phyloP scores from a whole-genome alignment of 2,329 filamentous ascomycete genomes.

The Stachybotrys elegans region DNA sequence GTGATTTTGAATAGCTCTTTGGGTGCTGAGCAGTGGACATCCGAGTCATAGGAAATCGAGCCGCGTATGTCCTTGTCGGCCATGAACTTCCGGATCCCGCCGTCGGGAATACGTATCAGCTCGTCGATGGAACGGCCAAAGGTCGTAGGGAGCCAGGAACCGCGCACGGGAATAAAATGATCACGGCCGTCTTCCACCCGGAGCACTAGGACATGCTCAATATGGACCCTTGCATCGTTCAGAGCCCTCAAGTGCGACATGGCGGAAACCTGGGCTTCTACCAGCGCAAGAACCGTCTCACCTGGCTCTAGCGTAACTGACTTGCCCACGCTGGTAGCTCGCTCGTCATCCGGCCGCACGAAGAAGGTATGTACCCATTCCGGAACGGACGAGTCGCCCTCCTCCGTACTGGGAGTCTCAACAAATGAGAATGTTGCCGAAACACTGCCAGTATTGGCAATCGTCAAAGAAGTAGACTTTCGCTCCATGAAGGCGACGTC shows the following conservation, averaged over 20 bases:
- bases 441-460: slow-evolving; percentile 89
- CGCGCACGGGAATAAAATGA: slow-evolving; percentile 82
- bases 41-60: slow-evolving; percentile 49
- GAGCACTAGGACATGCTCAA: slow-evolving; percentile 87
- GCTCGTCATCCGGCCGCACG: slow-evolving; percentile 34
- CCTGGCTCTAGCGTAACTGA: slow-evolving; percentile 75
- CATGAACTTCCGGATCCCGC: slow-evolving; percentile 61
- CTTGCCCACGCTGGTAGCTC: slow-evolving; percentile 25
- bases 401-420: slow-evolving; percentile 55
- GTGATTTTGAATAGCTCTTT: slow-evolving; percentile 87
- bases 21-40: slow-evolving; percentile 73
- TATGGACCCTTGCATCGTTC: slow-evolving; percentile 58
- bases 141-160: slow-evolving; percentile 72
- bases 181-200: slow-evolving; percentile 80
- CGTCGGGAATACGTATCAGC: slow-evolving; percentile 77
- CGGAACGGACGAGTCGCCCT: slow-evolving; percentile 36
- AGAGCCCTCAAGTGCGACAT: slow-evolving; percentile 61
- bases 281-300: slow-evolving; percentile 66
- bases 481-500: slow-evolving; percentile 63
- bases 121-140: slow-evolving; percentile 86
- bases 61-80: slow-evolving; percentile 32
- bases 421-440: slow-evolving; percentile 76
- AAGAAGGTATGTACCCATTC: slow-evolving; percentile 70
- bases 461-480: slow-evolving; percentile 64
- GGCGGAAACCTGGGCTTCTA: slow-evolving; percentile 64